These are phyloP conservation scores for Skeletonema costatum DNA, from an alignment of 108 stramenopile species.

Conservation along the genomic window DNA sequence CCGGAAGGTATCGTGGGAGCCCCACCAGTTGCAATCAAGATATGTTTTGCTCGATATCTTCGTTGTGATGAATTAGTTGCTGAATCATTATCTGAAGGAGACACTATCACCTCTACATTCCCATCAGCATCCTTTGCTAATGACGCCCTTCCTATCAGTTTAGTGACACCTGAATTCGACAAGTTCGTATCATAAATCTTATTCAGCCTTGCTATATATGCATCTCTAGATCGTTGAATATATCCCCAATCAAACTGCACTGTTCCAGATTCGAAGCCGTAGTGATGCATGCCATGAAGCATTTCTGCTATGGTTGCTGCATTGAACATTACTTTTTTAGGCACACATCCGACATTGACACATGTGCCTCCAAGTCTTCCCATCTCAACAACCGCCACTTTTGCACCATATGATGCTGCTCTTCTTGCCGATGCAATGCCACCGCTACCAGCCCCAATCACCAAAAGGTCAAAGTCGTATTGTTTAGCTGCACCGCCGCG, in stretches of 20 bases:
- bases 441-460: conserved; percentile 87
- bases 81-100: conserved; percentile 20
- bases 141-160: conserved; percentile 41
- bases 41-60: conserved; percentile 70
- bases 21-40: conserved; percentile 89
- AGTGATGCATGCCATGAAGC: conserved; percentile 69
- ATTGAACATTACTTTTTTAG: conserved; percentile 76
- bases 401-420: conserved; percentile 84
- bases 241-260: conserved; percentile 76
- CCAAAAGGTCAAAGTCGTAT: conserved; percentile 80
- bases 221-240: conserved; percentile 74
- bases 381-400: conserved; percentile 88
- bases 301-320: conserved; percentile 84
- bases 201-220: conserved; percentile 84
- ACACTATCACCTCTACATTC: conserved; percentile 11
- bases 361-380: conserved; percentile 92
- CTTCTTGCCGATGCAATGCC: conserved; percentile 79
- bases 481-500: background rate
- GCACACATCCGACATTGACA: conserved; percentile 97
- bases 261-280: conserved; percentile 52
- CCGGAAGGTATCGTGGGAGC: conserved; percentile 65
- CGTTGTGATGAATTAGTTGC: conserved; percentile 5
- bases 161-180: conserved; percentile 67
- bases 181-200: conserved; percentile 85
- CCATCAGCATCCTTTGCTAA: conserved; percentile 28